Evolutionary conservation across 345 rosid genomes (phyloP), one percentile per base, ranked within the genome.

Genomic region (Angophora floribunda): DNA sequence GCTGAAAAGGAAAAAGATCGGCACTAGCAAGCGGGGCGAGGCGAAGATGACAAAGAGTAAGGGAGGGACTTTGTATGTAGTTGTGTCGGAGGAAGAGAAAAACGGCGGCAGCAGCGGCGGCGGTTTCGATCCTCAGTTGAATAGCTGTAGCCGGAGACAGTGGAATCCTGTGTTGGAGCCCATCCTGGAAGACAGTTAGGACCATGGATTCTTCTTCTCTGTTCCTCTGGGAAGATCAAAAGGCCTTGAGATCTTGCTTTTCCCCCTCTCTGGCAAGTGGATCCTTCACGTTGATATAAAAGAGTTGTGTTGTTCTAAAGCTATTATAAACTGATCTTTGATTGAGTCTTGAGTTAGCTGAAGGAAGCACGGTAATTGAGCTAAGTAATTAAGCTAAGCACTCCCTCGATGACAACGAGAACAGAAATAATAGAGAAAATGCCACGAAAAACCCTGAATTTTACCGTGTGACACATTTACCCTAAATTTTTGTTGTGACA

Each of bases 121-220:
- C n/a, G n/a, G 30, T 10, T 9, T 75, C 84, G 12, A 41, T 19
- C 49, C 84, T 75, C 36, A 87, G 85, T 32, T 67, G 84, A 75
- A 2, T 15, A 65, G n/a, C n/a, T 67, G 70, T 21, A 15, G 52
- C 13, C 13, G 59, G 45, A 65, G 84, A 49, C 88, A 41, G 30
- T 91, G 94, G 93, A 91, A 85, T 67, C 94, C 93, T 7, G 91
- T 89, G 5, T 86, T 94, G 88, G 92, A 92, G 80, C 67, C 94
- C 75, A 93, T 93, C 75, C 86, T 88, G 15, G 94, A 93, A 89
- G 89, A 89, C 79, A 44, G 52, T 36, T 85, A 52, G 61, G 44
- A 85, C 47, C 47, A 3, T 30, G 11, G 41, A 52, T 85, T 51
- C 61, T 17, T 52, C 61, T 52, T 85, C 57, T 85, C 10, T 1